phyloP scores from a whole-genome alignment of 2,329 filamentous ascomycete species.

The Cercospora sp. region DNA sequence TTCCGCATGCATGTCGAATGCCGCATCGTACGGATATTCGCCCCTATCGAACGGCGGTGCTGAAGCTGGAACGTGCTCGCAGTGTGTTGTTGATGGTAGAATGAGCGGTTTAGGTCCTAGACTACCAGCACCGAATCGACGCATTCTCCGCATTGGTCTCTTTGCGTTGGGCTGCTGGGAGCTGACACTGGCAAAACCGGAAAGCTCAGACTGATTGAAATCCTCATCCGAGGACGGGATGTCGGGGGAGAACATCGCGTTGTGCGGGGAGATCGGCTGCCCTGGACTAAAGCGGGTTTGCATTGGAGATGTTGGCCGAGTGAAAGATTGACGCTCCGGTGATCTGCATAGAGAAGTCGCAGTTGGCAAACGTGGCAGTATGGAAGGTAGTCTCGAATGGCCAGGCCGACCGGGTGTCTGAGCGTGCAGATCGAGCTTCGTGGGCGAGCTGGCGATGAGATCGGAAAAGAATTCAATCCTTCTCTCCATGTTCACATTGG shows the following conservation, averaged over 20 bases:
- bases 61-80: slow-evolving; percentile 30
- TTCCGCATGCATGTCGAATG: background rate
- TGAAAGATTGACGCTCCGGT: slow-evolving; percentile 28
- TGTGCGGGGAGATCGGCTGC: slow-evolving; percentile 20
- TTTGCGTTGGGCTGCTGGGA: slow-evolving; percentile 13
- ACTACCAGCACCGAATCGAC: slow-evolving; percentile 40
- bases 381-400: slow-evolving; percentile 38
- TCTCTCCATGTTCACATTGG: slow-evolving; percentile 42
- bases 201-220: slow-evolving; percentile 14
- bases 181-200: slow-evolving; percentile 7
- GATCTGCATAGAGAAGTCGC: slow-evolving; percentile 33
- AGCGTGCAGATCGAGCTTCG: slow-evolving; percentile 39
- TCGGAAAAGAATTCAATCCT: slow-evolving; percentile 42
- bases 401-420: slow-evolving; percentile 30
- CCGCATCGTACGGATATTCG: slow-evolving; percentile 8
- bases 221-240: slow-evolving; percentile 23
- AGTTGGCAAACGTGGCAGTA: slow-evolving; percentile 39
- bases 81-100: slow-evolving; percentile 36
- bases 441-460: slow-evolving; percentile 41
- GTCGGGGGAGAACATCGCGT: slow-evolving; percentile 24
- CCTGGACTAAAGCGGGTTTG: slow-evolving; percentile 14
- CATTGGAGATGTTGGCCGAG: slow-evolving; percentile 21
- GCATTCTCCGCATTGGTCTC: slow-evolving; percentile 36
- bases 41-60: slow-evolving; percentile 32
- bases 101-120: slow-evolving; percentile 39